These are phyloP conservation scores for Podaxis sp. DNA, from an alignment of 768 basidiomycete genomes.

Conservation along the genomic window DNA sequence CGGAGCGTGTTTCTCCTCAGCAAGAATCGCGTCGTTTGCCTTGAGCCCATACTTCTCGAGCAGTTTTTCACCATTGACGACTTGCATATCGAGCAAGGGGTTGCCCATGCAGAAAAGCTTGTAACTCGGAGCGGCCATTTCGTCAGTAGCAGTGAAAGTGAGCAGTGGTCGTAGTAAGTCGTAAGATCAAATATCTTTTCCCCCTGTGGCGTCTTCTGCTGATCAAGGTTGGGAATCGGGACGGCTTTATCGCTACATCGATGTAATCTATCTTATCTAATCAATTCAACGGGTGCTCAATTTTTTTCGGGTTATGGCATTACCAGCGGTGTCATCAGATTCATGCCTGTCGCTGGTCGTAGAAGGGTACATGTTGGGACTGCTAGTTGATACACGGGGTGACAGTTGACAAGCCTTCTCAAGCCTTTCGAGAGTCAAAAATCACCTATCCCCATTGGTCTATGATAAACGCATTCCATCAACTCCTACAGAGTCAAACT, in stretches of 20 bases:
- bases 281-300: not conserved
- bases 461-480: no score
- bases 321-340: not conserved
- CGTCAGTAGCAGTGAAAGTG: not conserved
- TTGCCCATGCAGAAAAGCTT: slow-evolving; percentile 90
- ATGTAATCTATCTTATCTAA: slow-evolving; percentile 16
- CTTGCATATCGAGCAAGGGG: slow-evolving; percentile 96
- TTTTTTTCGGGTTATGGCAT: not conserved
- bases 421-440: not conserved
- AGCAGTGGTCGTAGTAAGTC: not conserved
- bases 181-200: not conserved
- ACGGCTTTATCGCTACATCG: slow-evolving; percentile 7
- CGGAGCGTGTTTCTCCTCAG: slow-evolving; percentile 82
- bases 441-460: not conserved
- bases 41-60: slow-evolving; percentile 89
- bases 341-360: not conserved
- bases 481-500: slow-evolving; percentile 5
- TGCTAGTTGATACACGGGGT: no score
- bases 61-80: slow-evolving; percentile 78
- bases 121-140: slow-evolving; percentile 50
- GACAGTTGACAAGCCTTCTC: no score
- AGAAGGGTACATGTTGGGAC: not conserved
- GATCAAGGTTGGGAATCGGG: not conserved
- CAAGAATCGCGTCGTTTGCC: slow-evolving; percentile 95
- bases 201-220: not conserved